These are phyloP conservation scores for Isochrysis galbana DNA, from an alignment of 78 protist species.

Conservation along the genomic window DNA sequence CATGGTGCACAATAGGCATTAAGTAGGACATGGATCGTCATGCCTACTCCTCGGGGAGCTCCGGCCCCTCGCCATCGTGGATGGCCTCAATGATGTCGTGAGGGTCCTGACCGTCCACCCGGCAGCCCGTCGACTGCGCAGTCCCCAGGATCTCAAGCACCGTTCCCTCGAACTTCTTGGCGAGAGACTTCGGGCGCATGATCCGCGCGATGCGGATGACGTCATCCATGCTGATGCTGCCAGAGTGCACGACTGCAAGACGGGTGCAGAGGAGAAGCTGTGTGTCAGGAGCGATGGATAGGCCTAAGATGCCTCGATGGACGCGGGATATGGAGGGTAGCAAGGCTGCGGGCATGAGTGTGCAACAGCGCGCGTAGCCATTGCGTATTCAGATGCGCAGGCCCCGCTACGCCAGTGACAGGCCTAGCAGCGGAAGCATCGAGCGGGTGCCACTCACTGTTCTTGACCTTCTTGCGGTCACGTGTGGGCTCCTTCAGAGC, in stretches of 20 bases:
- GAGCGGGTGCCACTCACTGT: constrained; percentile 56
- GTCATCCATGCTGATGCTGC: constrained; percentile 88
- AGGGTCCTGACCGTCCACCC: constrained; percentile 88
- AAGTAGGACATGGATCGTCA: no score
- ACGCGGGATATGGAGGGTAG: no score
- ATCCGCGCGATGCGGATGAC: constrained; percentile 83
- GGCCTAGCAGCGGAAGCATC: no score
- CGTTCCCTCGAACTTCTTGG: constrained; percentile 83
- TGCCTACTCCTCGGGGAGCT: not conserved
- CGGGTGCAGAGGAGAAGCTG: no score
- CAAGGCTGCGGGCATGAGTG: no score
- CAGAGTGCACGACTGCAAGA: constrained; percentile 84
- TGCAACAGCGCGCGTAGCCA: no score
- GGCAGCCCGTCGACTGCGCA: constrained; percentile 91
- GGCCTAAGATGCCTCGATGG: no score
- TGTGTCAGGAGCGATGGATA: no score
- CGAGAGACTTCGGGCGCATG: constrained; percentile 83
- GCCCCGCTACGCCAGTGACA: no score
- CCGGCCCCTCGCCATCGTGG: constrained; percentile 35
- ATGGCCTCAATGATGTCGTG: constrained; percentile 76
- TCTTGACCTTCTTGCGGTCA: constrained; percentile 98
- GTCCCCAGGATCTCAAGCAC: constrained; percentile 96
- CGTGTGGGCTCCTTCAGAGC: constrained; percentile 98
- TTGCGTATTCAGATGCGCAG: no score
- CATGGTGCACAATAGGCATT: no score